Percentiles rank a stretch among this genome's conserved stretches.
These are phyloP conservation scores for Aspergillus affinis DNA, from an alignment of 495 filamentous ascomycete genomes.

Conservation along the genomic window DNA sequence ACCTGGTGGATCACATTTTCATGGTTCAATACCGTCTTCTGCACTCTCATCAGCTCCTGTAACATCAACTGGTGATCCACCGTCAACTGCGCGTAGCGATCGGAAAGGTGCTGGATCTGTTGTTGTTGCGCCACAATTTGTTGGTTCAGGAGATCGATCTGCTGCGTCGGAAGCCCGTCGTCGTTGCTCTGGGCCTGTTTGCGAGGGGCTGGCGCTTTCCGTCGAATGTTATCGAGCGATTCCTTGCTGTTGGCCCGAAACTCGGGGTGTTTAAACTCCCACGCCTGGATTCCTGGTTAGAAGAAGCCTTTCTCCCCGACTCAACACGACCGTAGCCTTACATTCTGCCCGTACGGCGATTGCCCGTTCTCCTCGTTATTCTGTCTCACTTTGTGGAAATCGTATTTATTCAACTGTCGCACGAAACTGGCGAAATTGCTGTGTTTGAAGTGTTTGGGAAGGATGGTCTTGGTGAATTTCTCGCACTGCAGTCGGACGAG, in stretches of 20 bases:
- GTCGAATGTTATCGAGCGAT: constrained; percentile 91
- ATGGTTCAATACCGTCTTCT: constrained; percentile 86
- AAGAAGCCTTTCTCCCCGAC: constrained; percentile 1
- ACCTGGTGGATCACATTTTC: constrained; percentile 73
- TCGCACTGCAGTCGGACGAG: constrained; percentile 66
- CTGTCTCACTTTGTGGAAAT: constrained; percentile 98
- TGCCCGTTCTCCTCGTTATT: constrained; percentile 92
- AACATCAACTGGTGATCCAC: constrained; percentile 84
- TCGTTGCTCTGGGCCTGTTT: constrained; percentile 65
- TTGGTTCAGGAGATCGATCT: constrained; percentile 85
- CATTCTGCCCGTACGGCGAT: constrained; percentile 87
- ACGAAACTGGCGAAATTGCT: constrained; percentile 99
- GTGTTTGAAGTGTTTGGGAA: constrained; percentile 99
- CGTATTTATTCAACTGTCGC: constrained; percentile 97
- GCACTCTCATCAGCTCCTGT: constrained; percentile 81
- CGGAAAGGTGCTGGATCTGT: constrained; percentile 81
- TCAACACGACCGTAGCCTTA: constrained; percentile 47
- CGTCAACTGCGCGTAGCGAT: constrained; percentile 79
- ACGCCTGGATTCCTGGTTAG: constrained; percentile 58
- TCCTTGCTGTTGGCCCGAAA: constrained; percentile 96
- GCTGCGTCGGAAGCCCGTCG: constrained; percentile 78
- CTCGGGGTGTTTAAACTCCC: constrained; percentile 98
- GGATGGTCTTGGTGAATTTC: constrained; percentile 95
- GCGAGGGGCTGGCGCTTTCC: constrained; percentile 90
- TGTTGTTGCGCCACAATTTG: constrained; percentile 89